phyloP scores from a whole-genome alignment of 208 protist genomes.

The Leishmania tarentolae region DNA sequence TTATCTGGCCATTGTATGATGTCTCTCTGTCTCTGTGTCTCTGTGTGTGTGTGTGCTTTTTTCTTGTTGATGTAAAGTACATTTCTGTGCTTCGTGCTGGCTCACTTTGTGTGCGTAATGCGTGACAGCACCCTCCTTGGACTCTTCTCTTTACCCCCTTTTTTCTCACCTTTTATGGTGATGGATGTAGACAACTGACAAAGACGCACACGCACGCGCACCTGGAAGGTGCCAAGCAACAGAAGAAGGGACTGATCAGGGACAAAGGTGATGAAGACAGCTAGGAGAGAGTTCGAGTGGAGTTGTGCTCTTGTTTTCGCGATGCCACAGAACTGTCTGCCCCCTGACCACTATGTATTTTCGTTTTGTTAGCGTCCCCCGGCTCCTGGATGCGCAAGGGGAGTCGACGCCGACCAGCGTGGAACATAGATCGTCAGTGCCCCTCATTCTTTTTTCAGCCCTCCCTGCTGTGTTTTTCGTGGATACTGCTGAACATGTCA shows the following conservation, averaged over 20 bases:
- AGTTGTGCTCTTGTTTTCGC: background rate
- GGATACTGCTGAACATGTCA: background rate
- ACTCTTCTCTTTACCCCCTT: background rate
- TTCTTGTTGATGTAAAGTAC: constrained; percentile 2
- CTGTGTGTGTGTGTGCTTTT: background rate
- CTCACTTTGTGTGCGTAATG: too few species aligned
- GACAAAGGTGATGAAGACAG: too few species aligned
- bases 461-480: background rate
- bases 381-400: background rate
- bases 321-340: background rate
- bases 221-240: background rate
- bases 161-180: background rate
- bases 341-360: background rate
- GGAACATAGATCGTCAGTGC: background rate
- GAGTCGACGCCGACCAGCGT: background rate
- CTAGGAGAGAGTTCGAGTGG: background rate
- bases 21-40: background rate
- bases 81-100: constrained; percentile 2
- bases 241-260: background rate
- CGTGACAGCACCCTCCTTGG: background rate
- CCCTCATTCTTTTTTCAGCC: background rate
- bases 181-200: background rate
- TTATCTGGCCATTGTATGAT: background rate
- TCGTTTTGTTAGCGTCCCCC: background rate
- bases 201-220: background rate